A percentile compares a stretch with the other conserved stretches of the same genome.
Conservation (phyloP, 75 land plant genomes). For the Selaginella moellendorffii region DNA sequence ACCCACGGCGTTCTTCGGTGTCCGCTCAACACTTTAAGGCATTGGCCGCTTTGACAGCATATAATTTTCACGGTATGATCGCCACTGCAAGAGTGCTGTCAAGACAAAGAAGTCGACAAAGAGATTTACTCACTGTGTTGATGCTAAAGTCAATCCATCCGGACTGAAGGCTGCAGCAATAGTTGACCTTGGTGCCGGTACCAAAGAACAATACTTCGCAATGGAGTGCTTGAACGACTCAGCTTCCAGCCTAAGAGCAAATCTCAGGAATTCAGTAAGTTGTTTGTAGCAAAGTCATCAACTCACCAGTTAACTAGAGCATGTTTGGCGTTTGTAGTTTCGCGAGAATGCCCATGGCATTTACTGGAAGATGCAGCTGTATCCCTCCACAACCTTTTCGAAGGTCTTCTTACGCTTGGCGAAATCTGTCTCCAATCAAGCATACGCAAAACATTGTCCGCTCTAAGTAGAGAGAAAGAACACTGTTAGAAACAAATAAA, state of each 20-base stretch:
- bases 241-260: not conserved
- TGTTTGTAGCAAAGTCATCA: not conserved
- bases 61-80: slow-evolving; percentile 10
- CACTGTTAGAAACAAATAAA: not conserved
- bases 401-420: slow-evolving; percentile 41
- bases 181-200: slow-evolving; percentile 5
- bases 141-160: slow-evolving; percentile 7
- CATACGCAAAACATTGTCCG: slow-evolving; percentile 40
- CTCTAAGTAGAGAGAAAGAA: not conserved
- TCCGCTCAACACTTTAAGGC: slow-evolving; percentile 4
- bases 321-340: not conserved
- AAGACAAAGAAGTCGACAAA: not conserved
- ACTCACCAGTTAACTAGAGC: slow-evolving; percentile 1
- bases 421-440: slow-evolving; percentile 65
- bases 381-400: slow-evolving; percentile 37
- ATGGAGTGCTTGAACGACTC: slow-evolving; percentile 7
- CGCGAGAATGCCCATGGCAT: slow-evolving; percentile 8
- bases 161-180: slow-evolving; percentile 6
- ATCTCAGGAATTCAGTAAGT: not conserved
- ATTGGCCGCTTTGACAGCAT: slow-evolving; percentile 2
- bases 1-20: slow-evolving; percentile 7
- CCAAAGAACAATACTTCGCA: slow-evolving; percentile 3
- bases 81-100: not conserved
- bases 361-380: slow-evolving; percentile 17
- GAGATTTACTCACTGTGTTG: slow-evolving; percentile 8